Evolutionary conservation across 352 stramenopile genomes (phyloP).

Genomic region (Pythium dissotocum): DNA sequence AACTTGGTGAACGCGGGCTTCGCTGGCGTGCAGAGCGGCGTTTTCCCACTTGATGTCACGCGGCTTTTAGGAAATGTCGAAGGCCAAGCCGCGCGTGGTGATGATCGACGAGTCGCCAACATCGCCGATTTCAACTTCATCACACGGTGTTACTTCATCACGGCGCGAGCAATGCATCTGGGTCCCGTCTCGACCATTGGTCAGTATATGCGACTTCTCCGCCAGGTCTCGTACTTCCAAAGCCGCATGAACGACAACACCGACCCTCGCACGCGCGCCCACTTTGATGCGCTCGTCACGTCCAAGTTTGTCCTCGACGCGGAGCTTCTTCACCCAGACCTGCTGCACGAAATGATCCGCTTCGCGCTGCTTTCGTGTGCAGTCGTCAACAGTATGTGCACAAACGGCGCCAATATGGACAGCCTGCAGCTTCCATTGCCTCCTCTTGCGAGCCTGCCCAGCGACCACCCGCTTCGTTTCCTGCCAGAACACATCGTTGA

Average conservation of each 20-base stretch:
- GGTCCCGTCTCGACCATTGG: constrained; percentile 86
- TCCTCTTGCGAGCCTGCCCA: constrained; percentile 28
- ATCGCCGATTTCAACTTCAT: constrained; percentile 93
- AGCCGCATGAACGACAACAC: constrained; percentile 74
- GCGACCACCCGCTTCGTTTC: constrained; percentile 55
- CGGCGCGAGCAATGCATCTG: constrained; percentile 90
- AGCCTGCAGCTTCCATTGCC: constrained; percentile 38
- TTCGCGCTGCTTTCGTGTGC: constrained; percentile 69
- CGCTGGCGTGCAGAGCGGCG: constrained; percentile 41
- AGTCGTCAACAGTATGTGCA: constrained; percentile 63
- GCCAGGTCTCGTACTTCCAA: constrained; percentile 89
- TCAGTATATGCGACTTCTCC: constrained; percentile 85
- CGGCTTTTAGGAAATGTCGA: constrained; percentile 45
- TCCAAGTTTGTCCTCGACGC: constrained; percentile 83
- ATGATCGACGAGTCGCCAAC: constrained; percentile 23
- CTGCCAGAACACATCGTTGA: constrained; percentile 96
- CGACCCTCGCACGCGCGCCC: constrained; percentile 66
- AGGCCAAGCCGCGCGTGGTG: constrained; percentile 22
- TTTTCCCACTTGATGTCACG: constrained; percentile 73
- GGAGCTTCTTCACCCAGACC: constrained; percentile 73
- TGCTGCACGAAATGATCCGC: constrained; percentile 75
- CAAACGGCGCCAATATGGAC: constrained; percentile 18
- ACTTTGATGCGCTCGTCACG: constrained; percentile 72
- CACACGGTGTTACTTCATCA: constrained; percentile 96
- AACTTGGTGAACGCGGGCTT: constrained; percentile 71